Evolutionary conservation across 2,329 filamentous ascomycete species (phyloP), one percentile per base, ranked within the genome.

Genomic region (Penicillium griseofulvum): DNA sequence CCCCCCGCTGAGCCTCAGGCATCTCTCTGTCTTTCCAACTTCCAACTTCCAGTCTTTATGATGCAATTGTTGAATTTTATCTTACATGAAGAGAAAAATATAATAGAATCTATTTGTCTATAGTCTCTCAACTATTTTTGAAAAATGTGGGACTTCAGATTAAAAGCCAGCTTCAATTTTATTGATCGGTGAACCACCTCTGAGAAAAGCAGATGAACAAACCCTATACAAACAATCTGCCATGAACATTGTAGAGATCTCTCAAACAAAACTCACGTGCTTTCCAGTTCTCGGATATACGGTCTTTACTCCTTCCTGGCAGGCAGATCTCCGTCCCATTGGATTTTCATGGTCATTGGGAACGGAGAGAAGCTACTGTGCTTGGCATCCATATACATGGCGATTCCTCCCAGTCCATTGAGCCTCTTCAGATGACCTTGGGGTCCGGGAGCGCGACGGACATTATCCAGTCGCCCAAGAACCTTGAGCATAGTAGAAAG

Each of bases 321-420:
- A 39, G 71, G 71, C 50, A 75, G 46, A 3, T 71, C 68, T 5
- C 74, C 73, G 62, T 77, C 71, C 75, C 76, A 78, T 46, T 71
- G 67, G 10, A 78, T 66, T 62, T 76, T 77, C 74, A 78, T 75
- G 3, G 73, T 75, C 7, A 66, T 66, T 9, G 76, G 76, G 60
- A 76, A 78, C 2, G 76, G 74, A 26, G 68, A 75, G 59, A 74
- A 74, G 28, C 67, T 65, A 50, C 72, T 74, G 39, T 77, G 74
- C 51, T 78, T 71, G 31, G 73, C 70, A 49, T 71, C 68, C 75
- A 79, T 76, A 54, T 77, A 78, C 55, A 72, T 70, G 6, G 74
- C 68, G 42, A 78, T 68, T 5, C 74, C 75, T 39, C 71, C 75
- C 16, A 71, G 66, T 11, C 68, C 72, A 26, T 67, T 57, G 29